Conservation (phyloP, 2,329 filamentous ascomycete genomes). For the Botrytis paeoniae region DNA sequence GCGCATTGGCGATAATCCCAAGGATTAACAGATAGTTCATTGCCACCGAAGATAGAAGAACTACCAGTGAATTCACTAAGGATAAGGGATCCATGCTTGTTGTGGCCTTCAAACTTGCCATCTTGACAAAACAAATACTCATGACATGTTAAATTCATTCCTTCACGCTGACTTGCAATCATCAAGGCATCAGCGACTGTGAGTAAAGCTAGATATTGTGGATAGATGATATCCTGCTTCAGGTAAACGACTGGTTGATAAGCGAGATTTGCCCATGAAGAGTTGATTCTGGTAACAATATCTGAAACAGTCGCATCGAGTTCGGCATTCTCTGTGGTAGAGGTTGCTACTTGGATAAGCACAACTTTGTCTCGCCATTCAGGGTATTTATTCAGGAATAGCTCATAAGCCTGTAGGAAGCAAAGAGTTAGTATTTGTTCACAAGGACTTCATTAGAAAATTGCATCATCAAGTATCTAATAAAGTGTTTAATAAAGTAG, state of each 20-base stretch:
- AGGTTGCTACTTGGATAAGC: slow-evolving; percentile 89
- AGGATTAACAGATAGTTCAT: slow-evolving; percentile 84
- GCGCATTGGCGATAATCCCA: slow-evolving; percentile 92
- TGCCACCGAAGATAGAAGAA: slow-evolving; percentile 75
- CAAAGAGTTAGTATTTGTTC: not conserved
- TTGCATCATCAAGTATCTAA: not conserved
- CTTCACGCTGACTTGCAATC: slow-evolving; percentile 92
- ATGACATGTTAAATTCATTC: slow-evolving; percentile 95
- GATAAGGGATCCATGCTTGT: slow-evolving; percentile 85
- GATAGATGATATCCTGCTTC: slow-evolving; percentile 89
- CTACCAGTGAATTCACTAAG: slow-evolving; percentile 95
- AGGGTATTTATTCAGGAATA: slow-evolving; percentile 92
- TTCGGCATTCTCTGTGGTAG: slow-evolving; percentile 82
- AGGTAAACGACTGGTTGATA: slow-evolving; percentile 93
- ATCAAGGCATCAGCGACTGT: slow-evolving; percentile 88
- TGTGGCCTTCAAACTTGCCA: slow-evolving; percentile 63
- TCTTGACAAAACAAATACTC: slow-evolving; percentile 95
- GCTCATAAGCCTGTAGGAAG: slow-evolving; percentile 61
- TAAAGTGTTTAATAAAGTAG: not conserved
- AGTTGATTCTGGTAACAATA: slow-evolving; percentile 93
- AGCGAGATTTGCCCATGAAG: slow-evolving; percentile 81
- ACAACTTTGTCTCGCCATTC: slow-evolving; percentile 86
- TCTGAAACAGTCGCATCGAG: slow-evolving; percentile 86
- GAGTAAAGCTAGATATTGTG: slow-evolving; percentile 88
- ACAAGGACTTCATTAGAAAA: not conserved